Percentiles rank a stretch among this genome's conserved stretches.
Evolutionary conservation across 2,329 filamentous ascomycete genomes (phyloP).

Genomic region (Chaetomium globosum): DNA sequence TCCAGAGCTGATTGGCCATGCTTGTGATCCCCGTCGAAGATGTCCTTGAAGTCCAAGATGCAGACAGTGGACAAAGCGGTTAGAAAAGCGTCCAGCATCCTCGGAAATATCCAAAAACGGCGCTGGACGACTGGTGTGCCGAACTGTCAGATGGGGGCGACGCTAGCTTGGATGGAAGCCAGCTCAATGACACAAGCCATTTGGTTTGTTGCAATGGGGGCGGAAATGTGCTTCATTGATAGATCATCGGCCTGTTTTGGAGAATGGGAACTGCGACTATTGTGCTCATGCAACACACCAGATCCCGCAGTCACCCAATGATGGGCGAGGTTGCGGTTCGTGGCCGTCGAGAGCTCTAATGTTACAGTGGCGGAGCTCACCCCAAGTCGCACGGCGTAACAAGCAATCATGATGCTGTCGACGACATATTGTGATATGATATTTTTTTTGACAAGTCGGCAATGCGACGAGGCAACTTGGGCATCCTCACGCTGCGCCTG

Average conservation of each 20-base stretch:
- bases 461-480: background rate
- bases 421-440: background rate
- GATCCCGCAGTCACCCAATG: conserved; percentile 8
- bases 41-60: background rate
- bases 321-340: background rate
- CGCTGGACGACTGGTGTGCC: background rate
- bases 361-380: background rate
- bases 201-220: too few relatives aligned
- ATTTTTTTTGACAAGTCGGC: background rate
- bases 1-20: background rate
- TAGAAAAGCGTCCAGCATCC: background rate
- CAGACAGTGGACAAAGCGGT: background rate
- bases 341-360: background rate
- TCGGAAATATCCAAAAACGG: background rate
- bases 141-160: background rate
- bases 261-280: background rate
- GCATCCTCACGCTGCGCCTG: conserved; percentile 3
- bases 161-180: too few relatives aligned
- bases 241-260: background rate
- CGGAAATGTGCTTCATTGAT: too few relatives aligned
- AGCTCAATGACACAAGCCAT: too few relatives aligned
- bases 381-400: conserved; percentile 2
- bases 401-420: background rate
- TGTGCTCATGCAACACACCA: conserved; percentile 16
- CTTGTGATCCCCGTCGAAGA: background rate